Evolutionary conservation across 176 grass and related monocot species (phyloP).

Genomic region (Melocanna baccifera): DNA sequence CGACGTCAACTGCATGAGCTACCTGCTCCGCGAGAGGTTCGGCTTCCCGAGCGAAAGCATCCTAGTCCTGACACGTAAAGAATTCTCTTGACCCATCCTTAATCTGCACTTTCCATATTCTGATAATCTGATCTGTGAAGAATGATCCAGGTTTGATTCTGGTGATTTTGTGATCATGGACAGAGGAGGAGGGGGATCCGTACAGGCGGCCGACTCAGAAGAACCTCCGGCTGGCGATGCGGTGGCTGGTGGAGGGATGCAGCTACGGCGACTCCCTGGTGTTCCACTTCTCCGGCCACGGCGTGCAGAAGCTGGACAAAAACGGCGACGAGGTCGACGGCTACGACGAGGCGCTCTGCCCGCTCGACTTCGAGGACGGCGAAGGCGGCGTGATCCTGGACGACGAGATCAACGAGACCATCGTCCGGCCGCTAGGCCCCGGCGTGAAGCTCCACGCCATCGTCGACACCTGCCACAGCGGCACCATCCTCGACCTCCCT

Average conservation of each 20-base stretch:
- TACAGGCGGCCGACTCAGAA: slow-evolving; percentile 41
- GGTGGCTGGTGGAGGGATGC: slow-evolving; percentile 68
- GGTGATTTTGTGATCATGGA: not conserved
- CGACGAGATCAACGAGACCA: slow-evolving; percentile 77
- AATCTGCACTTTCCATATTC: not conserved
- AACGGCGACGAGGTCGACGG: slow-evolving; percentile 78
- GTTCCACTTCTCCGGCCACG: slow-evolving; percentile 94
- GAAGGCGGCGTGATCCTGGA: slow-evolving; percentile 64
- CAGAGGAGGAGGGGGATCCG: slow-evolving; percentile 58
- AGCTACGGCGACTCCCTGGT: slow-evolving; percentile 60
- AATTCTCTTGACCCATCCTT: not conserved
- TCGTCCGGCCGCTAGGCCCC: slow-evolving; percentile 62
- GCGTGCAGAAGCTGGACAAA: slow-evolving; percentile 75
- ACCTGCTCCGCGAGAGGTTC: slow-evolving; percentile 55
- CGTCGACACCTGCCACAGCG: slow-evolving; percentile 90
- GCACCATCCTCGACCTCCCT: slow-evolving; percentile 79
- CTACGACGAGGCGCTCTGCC: slow-evolving; percentile 86
- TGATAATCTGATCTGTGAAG: not conserved
- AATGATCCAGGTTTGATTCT: no score
- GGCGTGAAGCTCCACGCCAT: slow-evolving; percentile 84
- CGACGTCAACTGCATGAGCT: slow-evolving; percentile 67
- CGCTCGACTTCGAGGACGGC: slow-evolving; percentile 57
- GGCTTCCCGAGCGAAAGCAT: slow-evolving; percentile 51
- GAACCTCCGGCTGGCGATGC: slow-evolving; percentile 69
- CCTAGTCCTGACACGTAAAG: slow-evolving; percentile 68